Conservation (phyloP, 495 filamentous ascomycete genomes). For the Penicillium ochrochloron region DNA sequence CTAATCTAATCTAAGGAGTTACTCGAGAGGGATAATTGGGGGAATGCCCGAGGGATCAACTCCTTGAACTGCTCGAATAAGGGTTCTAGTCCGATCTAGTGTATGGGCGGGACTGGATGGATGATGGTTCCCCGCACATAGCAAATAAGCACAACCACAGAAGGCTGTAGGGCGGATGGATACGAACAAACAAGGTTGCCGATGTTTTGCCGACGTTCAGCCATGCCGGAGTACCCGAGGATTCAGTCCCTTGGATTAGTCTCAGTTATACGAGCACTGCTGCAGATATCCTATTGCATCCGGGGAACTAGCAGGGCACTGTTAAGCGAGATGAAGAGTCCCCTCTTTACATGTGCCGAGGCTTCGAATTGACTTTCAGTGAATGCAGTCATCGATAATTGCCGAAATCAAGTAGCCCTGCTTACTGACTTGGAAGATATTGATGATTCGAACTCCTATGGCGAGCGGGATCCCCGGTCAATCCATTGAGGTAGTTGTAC, state of each 20-base stretch:
- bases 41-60: neutral
- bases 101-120: neutral
- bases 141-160: neutral
- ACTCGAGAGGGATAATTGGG: neutral
- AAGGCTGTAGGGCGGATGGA: neutral
- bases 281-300: neutral
- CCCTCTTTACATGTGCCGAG: neutral
- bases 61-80: neutral
- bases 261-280: neutral
- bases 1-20: neutral
- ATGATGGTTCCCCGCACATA: slow-evolving; percentile 2
- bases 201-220: neutral
- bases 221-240: neutral
- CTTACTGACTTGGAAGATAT: neutral
- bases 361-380: neutral
- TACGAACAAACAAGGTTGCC: neutral
- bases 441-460: neutral
- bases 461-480: neutral
- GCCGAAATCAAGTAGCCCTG: neutral
- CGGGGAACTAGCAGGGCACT: neutral
- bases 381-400: neutral
- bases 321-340: neutral
- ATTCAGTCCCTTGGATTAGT: neutral
- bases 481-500: neutral
- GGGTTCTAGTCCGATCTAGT: neutral